A percentile compares a stretch with the other conserved stretches of the same genome.
Conservation (phyloP, 2,329 filamentous ascomycete genomes). For the Pseudophaeomoniella oleicola region DNA sequence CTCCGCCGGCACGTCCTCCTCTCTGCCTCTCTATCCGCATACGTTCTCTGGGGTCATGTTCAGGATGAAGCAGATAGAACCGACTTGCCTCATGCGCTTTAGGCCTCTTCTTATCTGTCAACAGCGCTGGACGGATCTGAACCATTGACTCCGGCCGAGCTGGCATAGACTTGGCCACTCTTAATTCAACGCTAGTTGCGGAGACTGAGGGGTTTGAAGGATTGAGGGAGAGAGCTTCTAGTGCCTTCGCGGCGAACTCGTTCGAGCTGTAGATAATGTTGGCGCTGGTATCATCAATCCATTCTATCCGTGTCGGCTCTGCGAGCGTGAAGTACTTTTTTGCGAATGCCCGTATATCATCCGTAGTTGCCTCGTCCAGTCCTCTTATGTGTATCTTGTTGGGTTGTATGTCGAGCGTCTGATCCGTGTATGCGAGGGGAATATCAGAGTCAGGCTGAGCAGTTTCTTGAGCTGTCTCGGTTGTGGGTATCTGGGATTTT, state of each 20-base stretch:
- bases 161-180: slow-evolving; percentile 55
- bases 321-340: slow-evolving; percentile 47
- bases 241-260: slow-evolving; percentile 38
- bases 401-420: slow-evolving; percentile 12
- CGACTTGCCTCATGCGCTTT: slow-evolving; percentile 69
- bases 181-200: slow-evolving; percentile 45
- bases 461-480: slow-evolving; percentile 2
- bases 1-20: slow-evolving; percentile 22
- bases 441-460: slow-evolving; percentile 5
- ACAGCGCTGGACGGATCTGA: slow-evolving; percentile 58
- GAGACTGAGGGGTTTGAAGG: slow-evolving; percentile 23
- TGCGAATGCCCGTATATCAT: slow-evolving; percentile 64
- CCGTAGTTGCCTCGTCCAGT: slow-evolving; percentile 65
- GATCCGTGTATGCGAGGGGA: slow-evolving; percentile 13
- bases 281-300: slow-evolving; percentile 86
- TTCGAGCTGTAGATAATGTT: slow-evolving; percentile 62
- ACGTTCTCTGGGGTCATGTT: slow-evolving; percentile 68
- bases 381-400: slow-evolving; percentile 73
- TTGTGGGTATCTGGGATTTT: not conserved
- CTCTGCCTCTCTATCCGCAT: slow-evolving; percentile 40
- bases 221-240: slow-evolving; percentile 31
- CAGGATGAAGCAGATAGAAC: slow-evolving; percentile 85
- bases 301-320: slow-evolving; percentile 51
- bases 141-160: slow-evolving; percentile 55
- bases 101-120: slow-evolving; percentile 62